Evolutionary conservation across 371 early-diverging fungal species (phyloP), one percentile per base, ranked within the genome.

Genomic region (Polyrhizophydium stewartii): DNA sequence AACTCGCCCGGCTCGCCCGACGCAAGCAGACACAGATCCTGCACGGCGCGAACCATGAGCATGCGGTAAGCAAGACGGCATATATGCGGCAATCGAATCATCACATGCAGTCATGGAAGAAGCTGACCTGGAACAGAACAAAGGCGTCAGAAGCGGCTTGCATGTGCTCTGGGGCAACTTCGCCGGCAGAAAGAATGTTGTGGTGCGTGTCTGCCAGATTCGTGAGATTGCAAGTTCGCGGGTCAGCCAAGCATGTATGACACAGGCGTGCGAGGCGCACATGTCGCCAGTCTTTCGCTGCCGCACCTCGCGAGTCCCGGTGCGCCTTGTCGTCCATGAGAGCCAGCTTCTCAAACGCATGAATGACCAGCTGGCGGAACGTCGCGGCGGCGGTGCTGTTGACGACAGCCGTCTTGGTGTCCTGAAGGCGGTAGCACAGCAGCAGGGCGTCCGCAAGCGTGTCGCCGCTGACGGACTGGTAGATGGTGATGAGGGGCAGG

Each of bases 311-410:
- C n/a, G n/a, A n/a, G n/a, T n/a, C n/a, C n/a, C 17, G n/a, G n/a
- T 43, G 16, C 17, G n/a, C n/a, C n/a, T 43, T 43, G n/a, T 17
- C 16, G n/a, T 50, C 51, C n/a, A 16, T n/a, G 9, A 50, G 9
- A 25, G 12, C 81, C 2, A 94, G 91, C 58, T 92, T 92, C 58
- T 96, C 98, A 77, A 96, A 98, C n/a, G 92, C 87, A 53, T 88
- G 84, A 2, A 94, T 89, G 16, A 96, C 90, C 40, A 97, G 70
- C 62, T 97, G 98, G 17, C 96, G 85, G 50, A 98, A 69, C 0
- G 94, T 97, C 0, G 97, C 98, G 5, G 93, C 89, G 21, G 98
- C 98, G 10, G 96, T 96, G 64, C 93, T 93, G 68, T 87, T 87
- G 19, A 98, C 94, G 22, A 93, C 85, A 0, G 88, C 85, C n/a